These are phyloP conservation scores for Chenopodium quinoa DNA, from an alignment of 148 eudicot species.

Conservation along the genomic window DNA sequence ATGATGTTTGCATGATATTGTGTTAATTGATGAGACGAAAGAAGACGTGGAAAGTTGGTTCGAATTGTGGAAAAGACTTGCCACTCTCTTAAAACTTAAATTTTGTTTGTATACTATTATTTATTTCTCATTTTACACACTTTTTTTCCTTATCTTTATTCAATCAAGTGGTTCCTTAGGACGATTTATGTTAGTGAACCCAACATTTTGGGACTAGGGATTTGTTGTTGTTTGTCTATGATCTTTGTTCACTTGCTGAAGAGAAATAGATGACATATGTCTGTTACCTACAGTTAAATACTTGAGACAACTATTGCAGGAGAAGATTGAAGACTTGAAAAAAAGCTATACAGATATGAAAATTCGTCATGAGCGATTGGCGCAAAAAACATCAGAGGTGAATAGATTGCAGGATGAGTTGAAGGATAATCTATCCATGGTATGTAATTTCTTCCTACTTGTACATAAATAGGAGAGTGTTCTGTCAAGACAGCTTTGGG, in stretches of 20 bases:
- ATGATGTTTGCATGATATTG: too few relatives aligned
- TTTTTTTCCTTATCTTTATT: too few relatives aligned
- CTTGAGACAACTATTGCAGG: constrained; percentile 36
- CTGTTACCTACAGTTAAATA: constrained; percentile 9
- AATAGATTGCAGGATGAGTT: constrained; percentile 59
- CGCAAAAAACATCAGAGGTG: constrained; percentile 58
- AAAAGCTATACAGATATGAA: constrained; percentile 55
- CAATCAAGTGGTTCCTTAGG: too few relatives aligned
- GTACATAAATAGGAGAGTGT: neutral
- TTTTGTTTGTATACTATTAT: too few relatives aligned
- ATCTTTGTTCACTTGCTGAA: neutral
- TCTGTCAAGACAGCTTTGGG: neutral
- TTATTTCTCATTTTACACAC: too few relatives aligned
- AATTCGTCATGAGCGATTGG: constrained; percentile 53
- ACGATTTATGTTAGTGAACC: too few relatives aligned
- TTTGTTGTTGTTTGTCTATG: neutral
- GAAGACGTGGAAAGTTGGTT: too few relatives aligned
- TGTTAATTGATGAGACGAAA: too few relatives aligned
- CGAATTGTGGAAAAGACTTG: too few relatives aligned
- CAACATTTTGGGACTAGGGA: too few relatives aligned
- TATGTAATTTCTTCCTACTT: constrained; percentile 25
- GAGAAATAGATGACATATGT: neutral
- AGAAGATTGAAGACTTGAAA: constrained; percentile 47
- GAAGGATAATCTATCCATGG: constrained; percentile 56
- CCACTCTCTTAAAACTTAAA: too few relatives aligned